Evolutionary conservation across 306 rosid genomes (phyloP).

Genomic region (Styphnolobium japonicum): DNA sequence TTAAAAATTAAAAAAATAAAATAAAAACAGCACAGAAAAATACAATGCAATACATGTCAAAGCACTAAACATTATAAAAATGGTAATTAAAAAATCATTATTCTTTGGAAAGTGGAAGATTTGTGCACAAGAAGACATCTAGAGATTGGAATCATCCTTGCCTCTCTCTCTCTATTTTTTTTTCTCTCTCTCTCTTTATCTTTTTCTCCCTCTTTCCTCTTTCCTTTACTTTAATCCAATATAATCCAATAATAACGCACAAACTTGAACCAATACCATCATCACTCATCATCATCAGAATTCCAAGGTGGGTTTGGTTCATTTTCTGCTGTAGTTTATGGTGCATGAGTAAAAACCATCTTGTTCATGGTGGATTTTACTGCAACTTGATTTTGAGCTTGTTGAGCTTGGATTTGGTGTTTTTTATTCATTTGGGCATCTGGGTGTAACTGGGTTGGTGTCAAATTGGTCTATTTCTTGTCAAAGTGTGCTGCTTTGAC

Average conservation of each 20-base stretch:
- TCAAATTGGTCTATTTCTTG: constrained; percentile 33
- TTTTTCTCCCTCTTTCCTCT: constrained; percentile 4
- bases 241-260: not conserved
- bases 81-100: constrained; percentile 30
- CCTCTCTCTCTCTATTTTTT: not conserved
- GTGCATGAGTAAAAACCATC: not conserved
- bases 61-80: no score
- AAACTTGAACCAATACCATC: constrained; percentile 3
- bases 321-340: constrained; percentile 18
- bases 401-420: constrained; percentile 22
- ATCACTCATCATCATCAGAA: constrained; percentile 31
- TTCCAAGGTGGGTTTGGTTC: constrained; percentile 39
- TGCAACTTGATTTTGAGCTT: constrained; percentile 19
- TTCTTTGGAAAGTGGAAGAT: constrained; percentile 50
- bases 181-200: not conserved
- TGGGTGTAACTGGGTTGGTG: constrained; percentile 28
- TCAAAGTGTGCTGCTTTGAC: constrained; percentile 41
- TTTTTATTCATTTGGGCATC: constrained; percentile 13
- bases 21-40: no score
- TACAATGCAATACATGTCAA: no score
- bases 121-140: constrained; percentile 51
- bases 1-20: no score
- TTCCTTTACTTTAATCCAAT: constrained; percentile 33
- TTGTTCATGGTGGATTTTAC: constrained; percentile 3
- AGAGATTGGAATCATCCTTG: constrained; percentile 55